Conservation (phyloP, 768 basidiomycete genomes). For the Kondoa subrosea region DNA sequence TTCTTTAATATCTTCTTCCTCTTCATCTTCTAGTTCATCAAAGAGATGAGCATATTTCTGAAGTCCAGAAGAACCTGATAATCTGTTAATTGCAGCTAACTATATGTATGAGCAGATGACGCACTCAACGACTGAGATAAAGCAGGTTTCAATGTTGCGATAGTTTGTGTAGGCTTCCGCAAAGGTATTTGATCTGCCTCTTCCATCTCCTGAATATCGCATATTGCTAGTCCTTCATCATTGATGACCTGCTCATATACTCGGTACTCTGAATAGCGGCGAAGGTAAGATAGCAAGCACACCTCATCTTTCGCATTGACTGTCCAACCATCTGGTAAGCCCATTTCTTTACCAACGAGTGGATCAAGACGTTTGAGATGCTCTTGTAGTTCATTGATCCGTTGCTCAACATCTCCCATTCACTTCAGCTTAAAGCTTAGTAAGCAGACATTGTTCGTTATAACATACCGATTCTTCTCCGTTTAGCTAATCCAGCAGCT, state of each 20-base stretch:
- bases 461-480: not conserved
- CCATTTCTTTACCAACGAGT: not conserved
- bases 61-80: not conserved
- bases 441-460: not conserved
- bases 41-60: not conserved
- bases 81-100: not conserved
- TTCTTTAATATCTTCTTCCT: not conserved
- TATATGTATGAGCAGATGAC: not conserved
- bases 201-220: not conserved
- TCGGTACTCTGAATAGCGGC: not conserved
- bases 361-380: not conserved
- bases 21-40: not conserved
- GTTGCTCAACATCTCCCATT: not conserved
- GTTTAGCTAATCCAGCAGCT: not conserved
- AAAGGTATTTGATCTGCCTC: not conserved
- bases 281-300: not conserved
- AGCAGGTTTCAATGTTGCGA: not conserved
- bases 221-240: not conserved
- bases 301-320: not conserved
- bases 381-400: not conserved
- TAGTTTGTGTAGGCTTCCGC: not conserved
- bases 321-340: not conserved
- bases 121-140: too few species aligned
- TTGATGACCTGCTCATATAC: not conserved
- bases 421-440: not conserved